Evolutionary conservation across 208 protist species (phyloP), one percentile per base, ranked within the genome.

Genomic region (Acanthamoeba culbertsoni): DNA sequence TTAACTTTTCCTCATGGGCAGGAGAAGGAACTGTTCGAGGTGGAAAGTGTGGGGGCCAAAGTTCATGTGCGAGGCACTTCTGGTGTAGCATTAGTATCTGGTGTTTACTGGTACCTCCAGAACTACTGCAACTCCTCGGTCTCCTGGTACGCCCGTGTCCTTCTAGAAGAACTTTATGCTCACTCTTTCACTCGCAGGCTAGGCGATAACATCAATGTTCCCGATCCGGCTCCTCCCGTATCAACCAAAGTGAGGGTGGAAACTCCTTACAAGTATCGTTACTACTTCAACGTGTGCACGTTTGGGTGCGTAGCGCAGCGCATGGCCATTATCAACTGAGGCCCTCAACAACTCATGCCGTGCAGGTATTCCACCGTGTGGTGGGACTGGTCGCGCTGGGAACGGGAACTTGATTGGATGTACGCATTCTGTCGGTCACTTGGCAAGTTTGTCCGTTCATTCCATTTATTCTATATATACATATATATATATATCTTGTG

Each of bases 341-440:
- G n/a, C n/a, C n/a, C n/a, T n/a, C n/a, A n/a, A n/a, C n/a, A n/a
- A n/a, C n/a, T n/a, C n/a, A n/a, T n/a, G n/a, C n/a, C n/a, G n/a
- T n/a, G n/a, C 71, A 84, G 48, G 53, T 96, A 96, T 68, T 93
- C 95, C 18, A 77, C 91, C 1, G 95, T 37, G 33, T 96, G 94
- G 95, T 96, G 95, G 95, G 86, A 97, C 62, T 97, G 95, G 95
- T 62, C 84, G 14, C 90, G 96, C 10, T 97, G 96, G 96, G 94
- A 97, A 84, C 57, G 53, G 33, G 95, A 97, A 68, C 93, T 97
- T 28, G 96, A 97, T 68, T 97, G 96, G 96, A 53, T 10, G 20
- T 55, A 8, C 18, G 8, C 48, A 23, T 55, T 18, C 18, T 55
- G 12, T 55, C 48, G 12, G 8, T 18, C 18, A 23, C 48, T 18